These are phyloP conservation scores for Chalciporus pseudorubinellus DNA, from an alignment of 768 basidiomycete species.

Conservation along the genomic window DNA sequence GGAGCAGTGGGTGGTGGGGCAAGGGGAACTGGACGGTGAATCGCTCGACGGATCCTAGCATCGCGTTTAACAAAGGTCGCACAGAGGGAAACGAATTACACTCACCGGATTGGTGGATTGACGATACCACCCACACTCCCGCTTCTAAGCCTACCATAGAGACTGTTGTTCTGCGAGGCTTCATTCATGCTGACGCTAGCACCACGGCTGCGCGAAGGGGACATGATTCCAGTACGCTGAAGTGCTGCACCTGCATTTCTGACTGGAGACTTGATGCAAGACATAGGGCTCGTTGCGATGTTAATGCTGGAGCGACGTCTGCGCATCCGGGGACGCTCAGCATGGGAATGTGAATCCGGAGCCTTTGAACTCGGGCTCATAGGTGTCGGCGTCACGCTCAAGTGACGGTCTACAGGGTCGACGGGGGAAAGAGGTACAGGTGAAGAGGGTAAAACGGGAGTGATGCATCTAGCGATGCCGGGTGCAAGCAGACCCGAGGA, in stretches of 20 bases:
- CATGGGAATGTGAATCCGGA: slow-evolving; percentile 15
- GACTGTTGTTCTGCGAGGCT: slow-evolving; percentile 38
- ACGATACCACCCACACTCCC: slow-evolving; percentile 45
- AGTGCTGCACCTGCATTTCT: slow-evolving; percentile 51
- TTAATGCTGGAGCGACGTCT: slow-evolving; percentile 65
- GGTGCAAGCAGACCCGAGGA: slow-evolving; percentile 67
- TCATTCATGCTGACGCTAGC: slow-evolving; percentile 41
- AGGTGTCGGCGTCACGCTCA: slow-evolving; percentile 38
- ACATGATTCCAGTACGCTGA: slow-evolving; percentile 42
- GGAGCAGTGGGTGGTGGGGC: slow-evolving; percentile 29
- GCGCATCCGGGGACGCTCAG: slow-evolving; percentile 46
- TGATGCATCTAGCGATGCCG: slow-evolving; percentile 26
- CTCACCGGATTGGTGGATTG: slow-evolving; percentile 32
- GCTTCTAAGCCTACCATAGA: slow-evolving; percentile 54
- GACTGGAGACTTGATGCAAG: slow-evolving; percentile 54
- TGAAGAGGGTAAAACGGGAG: slow-evolving; percentile 27
- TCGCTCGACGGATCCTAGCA: slow-evolving; percentile 40
- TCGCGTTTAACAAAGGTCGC: not conserved
- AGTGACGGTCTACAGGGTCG: slow-evolving; percentile 36
- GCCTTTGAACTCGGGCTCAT: slow-evolving; percentile 26
- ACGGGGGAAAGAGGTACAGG: slow-evolving; percentile 18
- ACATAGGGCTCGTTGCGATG: slow-evolving; percentile 50
- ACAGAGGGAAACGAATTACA: slow-evolving; percentile 3
- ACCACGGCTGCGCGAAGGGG: slow-evolving; percentile 43
- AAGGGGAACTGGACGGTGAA: slow-evolving; percentile 30